Conservation (phyloP, 805 yeast genomes). For the Metschnikowia reukaufii region DNA sequence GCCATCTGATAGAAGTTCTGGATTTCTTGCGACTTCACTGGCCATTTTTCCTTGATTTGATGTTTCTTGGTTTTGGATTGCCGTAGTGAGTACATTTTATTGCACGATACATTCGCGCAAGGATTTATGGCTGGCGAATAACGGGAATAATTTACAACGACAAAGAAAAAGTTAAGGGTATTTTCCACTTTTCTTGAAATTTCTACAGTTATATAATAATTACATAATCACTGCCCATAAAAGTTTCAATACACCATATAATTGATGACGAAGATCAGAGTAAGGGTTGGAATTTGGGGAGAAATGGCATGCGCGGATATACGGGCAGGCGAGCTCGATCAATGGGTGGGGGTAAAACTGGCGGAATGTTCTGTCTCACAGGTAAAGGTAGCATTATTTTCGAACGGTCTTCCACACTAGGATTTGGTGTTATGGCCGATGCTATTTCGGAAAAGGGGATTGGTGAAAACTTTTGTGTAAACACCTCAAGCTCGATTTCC, state of each 20-base stretch:
- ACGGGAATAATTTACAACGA: too few species aligned
- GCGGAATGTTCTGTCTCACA: conserved; percentile 20
- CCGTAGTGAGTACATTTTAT: background rate
- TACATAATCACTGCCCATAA: too few species aligned
- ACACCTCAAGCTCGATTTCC: conserved; percentile 38
- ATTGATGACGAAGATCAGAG: too few species aligned
- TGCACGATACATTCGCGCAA: background rate
- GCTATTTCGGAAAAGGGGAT: conserved; percentile 40
- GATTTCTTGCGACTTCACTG: background rate
- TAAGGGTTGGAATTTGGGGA: conserved; percentile 21
- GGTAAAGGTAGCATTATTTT: conserved; percentile 40
- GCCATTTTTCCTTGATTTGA: background rate
- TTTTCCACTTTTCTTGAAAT: too few species aligned
- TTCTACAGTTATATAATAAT: too few species aligned
- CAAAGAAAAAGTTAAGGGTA: too few species aligned
- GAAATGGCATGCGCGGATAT: conserved; percentile 6
- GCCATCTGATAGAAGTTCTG: background rate
- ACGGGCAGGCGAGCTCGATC: conserved; percentile 8
- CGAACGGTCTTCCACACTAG: conserved; percentile 19
- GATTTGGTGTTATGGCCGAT: conserved; percentile 29
- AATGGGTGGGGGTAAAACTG: conserved; percentile 14
- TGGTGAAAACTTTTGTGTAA: conserved; percentile 33
- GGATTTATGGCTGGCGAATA: too few species aligned
- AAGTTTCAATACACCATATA: too few species aligned
- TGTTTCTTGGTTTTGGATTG: background rate